Evolutionary conservation across 2,329 filamentous ascomycete genomes (phyloP), one percentile per base, ranked within the genome.

Genomic region (Hypomyces perniciosus): DNA sequence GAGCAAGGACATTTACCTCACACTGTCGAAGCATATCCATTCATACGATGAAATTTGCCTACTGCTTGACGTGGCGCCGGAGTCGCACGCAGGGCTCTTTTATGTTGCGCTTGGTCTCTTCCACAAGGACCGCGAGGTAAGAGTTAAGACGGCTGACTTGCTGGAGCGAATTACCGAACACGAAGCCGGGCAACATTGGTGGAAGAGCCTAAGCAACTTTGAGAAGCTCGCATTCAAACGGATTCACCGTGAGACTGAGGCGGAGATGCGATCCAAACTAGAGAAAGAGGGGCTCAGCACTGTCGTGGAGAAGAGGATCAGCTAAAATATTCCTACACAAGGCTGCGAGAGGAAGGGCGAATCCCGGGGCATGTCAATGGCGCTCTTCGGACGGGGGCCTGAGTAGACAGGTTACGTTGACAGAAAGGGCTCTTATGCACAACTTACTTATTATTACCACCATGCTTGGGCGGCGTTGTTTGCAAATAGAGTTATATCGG

Each of bases 181-280:
- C 68, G 87, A 95, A 63, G 93, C 90, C 8, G 93, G 93, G 2
- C 80, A 90, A 62, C 90, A 97, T 69, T 97, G 93, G 78, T 99
- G 92, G 89, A 83, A 79, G 57, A 82, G 83, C 30, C 73, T 99
- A 44, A 93, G 90, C 52, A 78, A 89, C 41, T 99, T 96, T 64
- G 86, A 91, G 59, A 95, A 92, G 70, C 71, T 95, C 56, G 92
- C 88, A 3, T 96, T 86, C 62, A 84, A 86, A 58, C 80, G 92
- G 44, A 83, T 95, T 44, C 84, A 86, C 65, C 79, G 85, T 53
- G 90, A 83, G 59, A 69, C 72, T 6, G 80, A 84, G 45, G 68
- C 71, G 2, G 80, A 83, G 59, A 68, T 69, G 67, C 73, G 67
- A 50, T 66, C 61, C 30, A 74, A 70, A 63, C 61, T 72, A 37